phyloP scores from a whole-genome alignment of 2,329 filamentous ascomycete species.

The Dothideomycetes sp. region DNA sequence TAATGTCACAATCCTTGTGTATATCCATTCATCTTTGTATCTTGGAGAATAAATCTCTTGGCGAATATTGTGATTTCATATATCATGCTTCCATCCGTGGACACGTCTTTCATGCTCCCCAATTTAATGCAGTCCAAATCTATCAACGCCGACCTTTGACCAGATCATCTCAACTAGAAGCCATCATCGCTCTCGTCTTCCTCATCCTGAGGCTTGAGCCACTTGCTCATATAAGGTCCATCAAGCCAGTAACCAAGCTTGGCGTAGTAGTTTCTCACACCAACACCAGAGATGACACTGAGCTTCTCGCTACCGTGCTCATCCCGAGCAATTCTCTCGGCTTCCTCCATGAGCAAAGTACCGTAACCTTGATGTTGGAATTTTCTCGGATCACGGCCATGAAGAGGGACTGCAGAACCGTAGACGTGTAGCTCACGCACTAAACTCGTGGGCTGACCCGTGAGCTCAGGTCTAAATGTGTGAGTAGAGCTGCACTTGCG shows the following conservation, averaged over 20 bases:
- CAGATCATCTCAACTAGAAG: slow-evolving; percentile 3
- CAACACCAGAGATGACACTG: slow-evolving; percentile 94
- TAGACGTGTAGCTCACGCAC: slow-evolving; percentile 95
- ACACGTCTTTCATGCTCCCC: not conserved
- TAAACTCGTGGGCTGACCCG: slow-evolving; percentile 77
- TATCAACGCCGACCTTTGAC: too few species aligned
- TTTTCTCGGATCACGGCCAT: slow-evolving; percentile 88
- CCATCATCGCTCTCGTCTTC: slow-evolving; percentile 20
- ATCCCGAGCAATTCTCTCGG: slow-evolving; percentile 85
- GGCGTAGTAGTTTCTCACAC: slow-evolving; percentile 88
- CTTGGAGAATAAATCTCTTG: not conserved
- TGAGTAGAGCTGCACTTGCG: slow-evolving; percentile 86
- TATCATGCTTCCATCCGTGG: not conserved
- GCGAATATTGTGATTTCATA: not conserved
- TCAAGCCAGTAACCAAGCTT: slow-evolving; percentile 91
- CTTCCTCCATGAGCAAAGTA: slow-evolving; percentile 94
- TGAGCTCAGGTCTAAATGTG: slow-evolving; percentile 83
- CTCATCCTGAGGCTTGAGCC: slow-evolving; percentile 19
- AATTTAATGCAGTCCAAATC: slow-evolving; percentile 3
- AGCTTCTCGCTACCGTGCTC: slow-evolving; percentile 94
- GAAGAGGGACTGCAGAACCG: slow-evolving; percentile 92
- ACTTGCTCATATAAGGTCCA: slow-evolving; percentile 59
- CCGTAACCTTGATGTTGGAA: slow-evolving; percentile 98
- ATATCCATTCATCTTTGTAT: slow-evolving; percentile 6
- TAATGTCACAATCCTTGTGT: slow-evolving; percentile 5